phyloP scores from a whole-genome alignment of 805 yeast species.

The Wickerhamiella hasegawae region DNA sequence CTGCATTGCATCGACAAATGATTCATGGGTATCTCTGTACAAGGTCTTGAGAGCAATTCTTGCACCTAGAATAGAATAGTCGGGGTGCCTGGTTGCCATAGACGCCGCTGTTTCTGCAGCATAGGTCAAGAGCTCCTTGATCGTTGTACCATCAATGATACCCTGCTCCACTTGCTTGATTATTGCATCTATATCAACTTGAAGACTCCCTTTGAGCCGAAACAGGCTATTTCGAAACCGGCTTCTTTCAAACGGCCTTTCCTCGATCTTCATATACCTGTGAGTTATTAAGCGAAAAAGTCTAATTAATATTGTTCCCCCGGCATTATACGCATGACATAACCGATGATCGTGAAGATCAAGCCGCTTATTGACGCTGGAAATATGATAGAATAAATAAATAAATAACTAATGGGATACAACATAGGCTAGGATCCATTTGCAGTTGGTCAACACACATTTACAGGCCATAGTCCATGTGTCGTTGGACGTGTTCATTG shows the following conservation, averaged over 20 bases:
- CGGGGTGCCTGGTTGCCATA: conserved; percentile 91
- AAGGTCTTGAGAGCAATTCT: conserved; percentile 78
- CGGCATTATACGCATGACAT: no score
- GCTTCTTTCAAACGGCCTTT: background rate
- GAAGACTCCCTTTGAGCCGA: conserved; percentile 17
- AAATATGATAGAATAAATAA: background rate
- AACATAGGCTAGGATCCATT: conserved; percentile 71
- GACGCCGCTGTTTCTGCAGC: conserved; percentile 94
- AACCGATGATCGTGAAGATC: no score
- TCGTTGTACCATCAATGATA: conserved; percentile 81
- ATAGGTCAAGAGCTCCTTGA: conserved; percentile 24
- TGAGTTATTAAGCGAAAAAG: no score
- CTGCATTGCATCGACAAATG: conserved; percentile 24
- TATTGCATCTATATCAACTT: conserved; percentile 74
- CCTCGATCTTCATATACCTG: conserved; percentile 1
- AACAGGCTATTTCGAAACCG: background rate
- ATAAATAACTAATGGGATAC: background rate
- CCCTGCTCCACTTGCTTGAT: conserved; percentile 82
- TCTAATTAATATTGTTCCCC: no score
- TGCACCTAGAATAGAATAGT: conserved; percentile 71
- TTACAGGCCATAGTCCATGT: conserved; percentile 89
- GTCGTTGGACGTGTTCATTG: conserved; percentile 44
- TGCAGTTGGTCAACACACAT: conserved; percentile 58
- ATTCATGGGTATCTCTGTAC: conserved; percentile 74
- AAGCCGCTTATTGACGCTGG: no score